These are phyloP conservation scores for Kluyveromyces siamensis DNA, from an alignment of 805 yeast species.

Conservation along the genomic window DNA sequence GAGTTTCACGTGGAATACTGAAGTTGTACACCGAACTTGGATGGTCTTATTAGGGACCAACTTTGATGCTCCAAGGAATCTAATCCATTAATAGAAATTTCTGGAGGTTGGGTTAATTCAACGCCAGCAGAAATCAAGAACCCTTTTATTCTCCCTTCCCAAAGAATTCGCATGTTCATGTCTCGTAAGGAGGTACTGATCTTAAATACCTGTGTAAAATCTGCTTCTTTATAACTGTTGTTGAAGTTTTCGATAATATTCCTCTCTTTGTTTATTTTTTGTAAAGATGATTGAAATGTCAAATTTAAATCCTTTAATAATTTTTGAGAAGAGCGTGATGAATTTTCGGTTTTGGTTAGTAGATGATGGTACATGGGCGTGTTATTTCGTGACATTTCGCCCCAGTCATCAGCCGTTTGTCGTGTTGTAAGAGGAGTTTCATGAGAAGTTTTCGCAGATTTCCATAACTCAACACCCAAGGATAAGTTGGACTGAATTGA, in stretches of 20 bases:
- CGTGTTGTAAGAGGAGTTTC: background rate
- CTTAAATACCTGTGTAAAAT: slow-evolving; percentile 65
- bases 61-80: slow-evolving; percentile 5
- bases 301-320: slow-evolving; percentile 20
- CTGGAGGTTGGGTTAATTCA: slow-evolving; percentile 28
- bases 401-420: background rate
- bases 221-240: slow-evolving; percentile 40
- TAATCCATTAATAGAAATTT: slow-evolving; percentile 1
- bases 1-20: slow-evolving; percentile 19
- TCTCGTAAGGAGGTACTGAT: slow-evolving; percentile 61
- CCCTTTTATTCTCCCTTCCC: slow-evolving; percentile 85
- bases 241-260: slow-evolving; percentile 44
- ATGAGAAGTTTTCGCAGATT: slow-evolving; percentile 25
- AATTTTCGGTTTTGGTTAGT: slow-evolving; percentile 6
- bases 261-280: slow-evolving; percentile 27
- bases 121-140: slow-evolving; percentile 72
- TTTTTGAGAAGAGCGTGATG: slow-evolving; percentile 14
- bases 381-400: slow-evolving; percentile 1
- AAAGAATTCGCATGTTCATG: slow-evolving; percentile 50
- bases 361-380: slow-evolving; percentile 13
- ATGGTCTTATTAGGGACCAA: slow-evolving; percentile 8
- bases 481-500: slow-evolving; percentile 84
- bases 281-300: slow-evolving; percentile 26
- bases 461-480: slow-evolving; percentile 80
- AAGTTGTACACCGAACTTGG: slow-evolving; percentile 24